A percentile compares a stretch with the other conserved stretches of the same genome.
phyloP scores from a whole-genome alignment of 2,329 filamentous ascomycete species.

The Verticillium longisporum region DNA sequence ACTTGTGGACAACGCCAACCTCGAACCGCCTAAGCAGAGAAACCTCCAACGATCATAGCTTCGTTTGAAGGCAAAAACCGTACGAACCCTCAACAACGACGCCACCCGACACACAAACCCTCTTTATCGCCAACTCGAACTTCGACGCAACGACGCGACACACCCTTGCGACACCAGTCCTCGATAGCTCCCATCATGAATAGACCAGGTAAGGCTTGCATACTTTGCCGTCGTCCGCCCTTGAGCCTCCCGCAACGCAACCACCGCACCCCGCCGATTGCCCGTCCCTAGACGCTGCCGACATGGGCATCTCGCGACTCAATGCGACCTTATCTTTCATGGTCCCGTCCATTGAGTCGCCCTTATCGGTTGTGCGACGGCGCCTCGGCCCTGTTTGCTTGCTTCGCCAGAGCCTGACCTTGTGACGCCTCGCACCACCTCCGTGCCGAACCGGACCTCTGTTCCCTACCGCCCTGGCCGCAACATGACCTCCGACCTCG shows the following conservation, averaged over 20 bases:
- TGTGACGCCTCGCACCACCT: neutral
- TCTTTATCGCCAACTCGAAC: conserved; percentile 3
- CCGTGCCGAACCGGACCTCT: neutral
- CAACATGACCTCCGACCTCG: neutral
- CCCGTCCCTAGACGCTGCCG: neutral
- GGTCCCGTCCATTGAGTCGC: neutral
- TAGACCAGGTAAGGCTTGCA: conserved; percentile 46
- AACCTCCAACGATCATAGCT: neutral
- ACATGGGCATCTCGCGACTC: neutral
- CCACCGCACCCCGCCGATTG: conserved; percentile 7
- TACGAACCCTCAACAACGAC: conserved; percentile 7
- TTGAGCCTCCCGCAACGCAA: conserved; percentile 1
- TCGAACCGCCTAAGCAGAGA: neutral
- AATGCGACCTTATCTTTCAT: neutral
- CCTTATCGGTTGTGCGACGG: neutral
- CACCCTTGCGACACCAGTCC: neutral
- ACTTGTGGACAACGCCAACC: neutral
- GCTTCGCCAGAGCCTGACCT: neutral
- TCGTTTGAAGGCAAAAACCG: neutral
- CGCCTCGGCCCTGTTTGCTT: neutral
- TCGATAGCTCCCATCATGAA: conserved; percentile 39
- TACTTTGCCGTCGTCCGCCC: conserved; percentile 10
- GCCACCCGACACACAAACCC: conserved; percentile 8
- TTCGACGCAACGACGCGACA: neutral
- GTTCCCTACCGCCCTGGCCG: neutral